Conservation (phyloP, 306 rosid species). For the Parietaria judaica region DNA sequence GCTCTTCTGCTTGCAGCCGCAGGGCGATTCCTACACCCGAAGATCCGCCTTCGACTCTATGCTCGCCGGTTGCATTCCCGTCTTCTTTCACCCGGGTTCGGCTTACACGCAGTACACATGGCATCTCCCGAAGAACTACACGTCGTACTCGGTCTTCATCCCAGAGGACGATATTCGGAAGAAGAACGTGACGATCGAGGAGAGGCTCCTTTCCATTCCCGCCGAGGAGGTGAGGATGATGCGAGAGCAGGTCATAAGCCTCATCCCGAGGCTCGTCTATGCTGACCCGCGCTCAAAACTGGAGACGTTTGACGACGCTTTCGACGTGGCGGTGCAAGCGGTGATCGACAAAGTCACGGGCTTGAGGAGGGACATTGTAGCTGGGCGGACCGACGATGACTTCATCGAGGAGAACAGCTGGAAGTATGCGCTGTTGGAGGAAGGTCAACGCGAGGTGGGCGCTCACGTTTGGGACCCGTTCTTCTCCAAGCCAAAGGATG, state of each 20-base stretch:
- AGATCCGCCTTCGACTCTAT: slow-evolving; percentile 95
- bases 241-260: slow-evolving; percentile 86
- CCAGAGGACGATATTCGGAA: slow-evolving; percentile 82
- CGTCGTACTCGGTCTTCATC: slow-evolving; percentile 83
- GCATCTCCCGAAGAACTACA: slow-evolving; percentile 91
- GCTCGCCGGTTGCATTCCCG: slow-evolving; percentile 97
- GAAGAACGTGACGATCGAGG: slow-evolving; percentile 66
- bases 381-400: slow-evolving; percentile 46
- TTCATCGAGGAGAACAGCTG: slow-evolving; percentile 95
- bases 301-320: slow-evolving; percentile 78
- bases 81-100: slow-evolving; percentile 97
- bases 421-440: slow-evolving; percentile 87
- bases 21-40: slow-evolving; percentile 92
- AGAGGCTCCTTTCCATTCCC: slow-evolving; percentile 64
- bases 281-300: slow-evolving; percentile 93
- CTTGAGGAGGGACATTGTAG: slow-evolving; percentile 67
- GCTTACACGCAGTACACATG: slow-evolving; percentile 92
- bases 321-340: slow-evolving; percentile 89
- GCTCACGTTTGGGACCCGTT: slow-evolving; percentile 99
- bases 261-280: slow-evolving; percentile 78
- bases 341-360: slow-evolving; percentile 68
- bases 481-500: slow-evolving; percentile 92
- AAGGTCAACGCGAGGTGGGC: slow-evolving; percentile 82
- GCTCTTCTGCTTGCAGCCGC: slow-evolving; percentile 92
- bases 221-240: slow-evolving; percentile 60